phyloP scores from a whole-genome alignment of 2,329 filamentous ascomycete genomes.

The Trichoderma afroharzianum region DNA sequence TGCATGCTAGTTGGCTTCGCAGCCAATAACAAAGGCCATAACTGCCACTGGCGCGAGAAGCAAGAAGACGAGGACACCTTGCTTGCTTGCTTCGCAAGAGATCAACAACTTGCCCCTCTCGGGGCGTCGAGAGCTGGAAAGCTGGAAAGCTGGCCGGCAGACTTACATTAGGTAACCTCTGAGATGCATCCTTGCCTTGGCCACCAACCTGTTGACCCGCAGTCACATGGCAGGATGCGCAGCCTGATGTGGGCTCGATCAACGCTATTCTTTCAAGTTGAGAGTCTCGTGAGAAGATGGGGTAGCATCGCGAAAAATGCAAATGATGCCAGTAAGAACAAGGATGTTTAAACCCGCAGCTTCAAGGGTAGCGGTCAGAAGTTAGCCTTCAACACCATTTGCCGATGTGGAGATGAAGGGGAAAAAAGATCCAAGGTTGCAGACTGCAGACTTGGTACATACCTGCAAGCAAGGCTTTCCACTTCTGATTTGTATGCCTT shows the following conservation, averaged over 20 bases:
- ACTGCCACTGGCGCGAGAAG: not conserved
- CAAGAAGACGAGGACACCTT: not conserved
- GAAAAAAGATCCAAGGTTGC: not conserved
- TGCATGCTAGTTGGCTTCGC: slow-evolving; percentile 3
- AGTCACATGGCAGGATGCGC: slow-evolving; percentile 16
- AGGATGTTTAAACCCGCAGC: slow-evolving; percentile 2
- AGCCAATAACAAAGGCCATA: not conserved
- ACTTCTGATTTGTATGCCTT: not conserved
- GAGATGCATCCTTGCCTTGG: slow-evolving; percentile 8
- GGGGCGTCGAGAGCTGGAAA: not conserved
- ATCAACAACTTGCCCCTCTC: slow-evolving; percentile 2
- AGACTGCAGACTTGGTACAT: not conserved
- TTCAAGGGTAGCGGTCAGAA: slow-evolving; percentile 8
- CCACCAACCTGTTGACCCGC: slow-evolving; percentile 1
- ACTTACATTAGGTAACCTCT: slow-evolving; percentile 3
- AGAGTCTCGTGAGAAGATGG: slow-evolving; percentile 12
- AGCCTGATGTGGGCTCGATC: not conserved
- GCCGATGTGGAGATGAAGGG: not conserved
- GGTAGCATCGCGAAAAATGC: slow-evolving; percentile 10
- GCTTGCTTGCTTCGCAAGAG: not conserved
- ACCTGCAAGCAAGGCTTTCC: not conserved
- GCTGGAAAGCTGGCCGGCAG: not conserved
- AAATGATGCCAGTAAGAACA: not conserved
- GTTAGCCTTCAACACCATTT: not conserved
- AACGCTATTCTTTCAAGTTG: slow-evolving; percentile 4